phyloP scores from a whole-genome alignment of 2,329 filamentous ascomycete genomes.

The Xylariales sp. region DNA sequence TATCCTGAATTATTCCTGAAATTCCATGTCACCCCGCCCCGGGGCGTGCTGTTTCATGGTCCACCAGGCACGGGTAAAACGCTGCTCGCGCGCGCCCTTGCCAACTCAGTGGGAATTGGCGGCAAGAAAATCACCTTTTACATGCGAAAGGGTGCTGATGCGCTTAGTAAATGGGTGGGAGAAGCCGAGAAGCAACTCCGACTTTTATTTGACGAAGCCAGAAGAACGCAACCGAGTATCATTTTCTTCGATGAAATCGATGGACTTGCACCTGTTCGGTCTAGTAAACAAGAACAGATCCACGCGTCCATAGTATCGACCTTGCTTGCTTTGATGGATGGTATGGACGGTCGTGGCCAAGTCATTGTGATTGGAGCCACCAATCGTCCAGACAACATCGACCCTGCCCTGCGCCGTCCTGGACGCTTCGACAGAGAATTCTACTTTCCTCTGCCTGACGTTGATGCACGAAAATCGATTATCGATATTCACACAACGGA shows the following conservation, averaged over 20 bases:
- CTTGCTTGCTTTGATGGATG: constrained; percentile 90
- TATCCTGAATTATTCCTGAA: constrained; percentile 92
- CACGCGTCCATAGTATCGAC: constrained; percentile 97
- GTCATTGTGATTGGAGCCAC: constrained; percentile 99
- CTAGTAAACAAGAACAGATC: constrained; percentile 98
- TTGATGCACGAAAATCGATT: constrained; percentile 75
- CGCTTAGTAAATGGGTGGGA: constrained; percentile 97
- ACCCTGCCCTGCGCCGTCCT: constrained; percentile 88
- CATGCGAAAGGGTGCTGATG: constrained; percentile 98
- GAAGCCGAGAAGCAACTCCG: constrained; percentile 95
- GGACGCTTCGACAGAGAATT: constrained; percentile 97
- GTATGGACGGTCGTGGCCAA: constrained; percentile 96
- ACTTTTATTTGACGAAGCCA: constrained; percentile 89
- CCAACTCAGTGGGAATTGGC: constrained; percentile 82
- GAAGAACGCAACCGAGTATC: constrained; percentile 94
- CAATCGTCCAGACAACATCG: constrained; percentile 92
- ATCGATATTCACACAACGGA: constrained; percentile 93
- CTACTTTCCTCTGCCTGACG: constrained; percentile 89
- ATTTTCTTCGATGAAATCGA: constrained; percentile 99
- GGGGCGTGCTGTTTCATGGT: constrained; percentile 93
- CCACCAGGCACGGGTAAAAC: constrained; percentile 98
- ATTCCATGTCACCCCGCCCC: constrained; percentile 89
- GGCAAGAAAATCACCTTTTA: constrained; percentile 97
- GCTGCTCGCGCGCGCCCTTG: constrained; percentile 85
- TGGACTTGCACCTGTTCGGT: constrained; percentile 89